A percentile compares a stretch with the other conserved stretches of the same genome.
Conservation (phyloP, 163 green algal genomes). For the Scenedesmus sp. region DNA sequence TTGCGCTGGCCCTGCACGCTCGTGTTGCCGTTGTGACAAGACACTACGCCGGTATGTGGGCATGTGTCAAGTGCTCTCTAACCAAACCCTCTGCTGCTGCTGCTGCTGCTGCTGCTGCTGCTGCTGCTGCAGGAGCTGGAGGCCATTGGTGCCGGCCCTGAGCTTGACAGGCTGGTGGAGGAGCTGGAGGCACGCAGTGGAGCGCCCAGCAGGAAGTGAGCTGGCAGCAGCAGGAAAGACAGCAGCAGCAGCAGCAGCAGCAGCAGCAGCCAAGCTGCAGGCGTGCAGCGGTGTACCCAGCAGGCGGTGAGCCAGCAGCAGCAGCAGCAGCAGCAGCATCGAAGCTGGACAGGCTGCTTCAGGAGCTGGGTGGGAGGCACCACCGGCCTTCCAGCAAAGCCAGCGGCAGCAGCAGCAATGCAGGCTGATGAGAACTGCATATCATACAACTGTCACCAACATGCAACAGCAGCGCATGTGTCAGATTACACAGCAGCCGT, state of each 20-base stretch:
- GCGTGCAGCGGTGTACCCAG: neutral
- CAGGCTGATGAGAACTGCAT: neutral
- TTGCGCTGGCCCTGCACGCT: no score
- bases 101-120: neutral
- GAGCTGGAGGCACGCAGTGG: slow-evolving; percentile 61
- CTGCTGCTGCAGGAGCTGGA: slow-evolving; percentile 77
- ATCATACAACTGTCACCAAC: neutral
- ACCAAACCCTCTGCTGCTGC: neutral
- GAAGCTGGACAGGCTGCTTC: no score
- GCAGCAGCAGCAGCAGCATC: neutral
- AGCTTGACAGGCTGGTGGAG: slow-evolving; percentile 80
- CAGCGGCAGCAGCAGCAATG: slow-evolving; percentile 1
- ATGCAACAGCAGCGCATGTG: neutral
- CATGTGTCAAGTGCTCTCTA: no score
- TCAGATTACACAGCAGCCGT: no score
- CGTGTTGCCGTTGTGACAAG: no score
- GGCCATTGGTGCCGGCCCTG: slow-evolving; percentile 69
- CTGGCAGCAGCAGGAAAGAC: neutral
- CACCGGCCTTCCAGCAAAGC: neutral
- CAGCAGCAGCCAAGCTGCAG: neutral
- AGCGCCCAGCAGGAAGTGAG: slow-evolving; percentile 30
- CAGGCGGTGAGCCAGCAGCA: neutral
- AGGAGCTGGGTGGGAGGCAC: neutral
- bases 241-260: slow-evolving; percentile 3
- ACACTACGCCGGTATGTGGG: no score